Base-by-base conservation (phyloP, 2,329 filamentous ascomycete species). In the Beauveria bassiana region DNA sequence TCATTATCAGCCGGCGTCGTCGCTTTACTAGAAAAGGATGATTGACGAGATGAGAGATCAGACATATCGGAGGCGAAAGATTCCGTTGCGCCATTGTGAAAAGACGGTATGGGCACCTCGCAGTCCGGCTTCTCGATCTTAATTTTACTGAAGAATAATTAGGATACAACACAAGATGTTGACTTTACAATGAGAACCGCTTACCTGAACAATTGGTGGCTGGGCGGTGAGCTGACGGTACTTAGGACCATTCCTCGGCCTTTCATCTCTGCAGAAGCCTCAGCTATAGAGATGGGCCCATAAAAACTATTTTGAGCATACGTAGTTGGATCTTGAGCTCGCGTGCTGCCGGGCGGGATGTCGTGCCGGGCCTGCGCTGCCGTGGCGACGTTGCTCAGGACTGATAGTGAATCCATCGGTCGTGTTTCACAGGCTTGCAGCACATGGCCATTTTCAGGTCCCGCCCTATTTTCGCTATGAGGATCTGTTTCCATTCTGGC, bases 11-110 rank as follows among this genome's bases (percentile, higher is more conserved):
- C 73, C 51, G 84, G 84, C 49, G 84, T 87, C 54, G 84, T 87
- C 63, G 83, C 83, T 73, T 87, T 86, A 72, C 85, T 88, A 65
- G 84, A 86, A 45, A 76, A 70, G 5, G 79, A 80, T 8, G 81
- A 81, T n/a, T 77, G 77, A 20, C 76, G 73, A 26, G 83, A 85
- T 54, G 81, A 81, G 28, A 81, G 70, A 51, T 85, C 82, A 57
- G 83, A 86, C 28, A 77, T 72, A 61, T 86, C 83, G 64, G 82
- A 86, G 51, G 76, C 74, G 64, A 81, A 74, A 42, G 80, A 82
- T 70, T 75, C 66, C 68, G 69, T 64, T 65, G 69, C 60, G 40
- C 64, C 68, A 22, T 69, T 58, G n/a, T 51, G 26, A 42, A 59
- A 31, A 38, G 61, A 24, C 40, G 53, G n/a, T 26, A 58, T 31